These are phyloP conservation scores for Evernia prunastri DNA, from an alignment of 495 filamentous ascomycete genomes.

Conservation along the genomic window DNA sequence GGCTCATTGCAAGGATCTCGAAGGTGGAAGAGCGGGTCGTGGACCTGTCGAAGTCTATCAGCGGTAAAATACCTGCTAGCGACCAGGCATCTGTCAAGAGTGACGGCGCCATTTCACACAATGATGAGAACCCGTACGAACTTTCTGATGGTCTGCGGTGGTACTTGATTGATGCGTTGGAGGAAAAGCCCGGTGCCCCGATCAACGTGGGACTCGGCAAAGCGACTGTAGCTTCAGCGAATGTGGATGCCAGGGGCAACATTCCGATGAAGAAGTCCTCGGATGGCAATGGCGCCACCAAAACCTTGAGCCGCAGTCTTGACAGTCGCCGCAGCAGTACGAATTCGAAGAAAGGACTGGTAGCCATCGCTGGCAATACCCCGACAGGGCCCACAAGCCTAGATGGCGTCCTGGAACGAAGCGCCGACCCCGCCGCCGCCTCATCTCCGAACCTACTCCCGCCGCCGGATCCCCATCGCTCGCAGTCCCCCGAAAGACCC, in stretches of 20 bases:
- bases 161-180: slow-evolving; percentile 88
- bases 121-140: slow-evolving; percentile 97
- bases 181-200: slow-evolving; percentile 94
- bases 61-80: slow-evolving; percentile 39
- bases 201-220: slow-evolving; percentile 82
- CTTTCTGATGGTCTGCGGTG: slow-evolving; percentile 91
- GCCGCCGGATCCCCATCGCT: slow-evolving; percentile 35
- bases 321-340: slow-evolving; percentile 86
- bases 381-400: slow-evolving; percentile 10
- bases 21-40: slow-evolving; percentile 91
- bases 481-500: slow-evolving; percentile 33
- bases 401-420: slow-evolving; percentile 17
- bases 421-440: slow-evolving; percentile 28
- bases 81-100: slow-evolving; percentile 49
- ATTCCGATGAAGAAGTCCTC: slow-evolving; percentile 50
- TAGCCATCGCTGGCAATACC: slow-evolving; percentile 9
- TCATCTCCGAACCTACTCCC: slow-evolving; percentile 31
- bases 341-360: slow-evolving; percentile 61
- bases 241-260: slow-evolving; percentile 76
- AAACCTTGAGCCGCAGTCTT: slow-evolving; percentile 75
- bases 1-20: slow-evolving; percentile 88
- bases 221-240: slow-evolving; percentile 81
- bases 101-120: slow-evolving; percentile 55
- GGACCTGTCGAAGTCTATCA: slow-evolving; percentile 74
- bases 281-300: slow-evolving; percentile 48